Evolutionary conservation across 768 basidiomycete genomes (phyloP).

Genomic region (Kwoniella europaea): DNA sequence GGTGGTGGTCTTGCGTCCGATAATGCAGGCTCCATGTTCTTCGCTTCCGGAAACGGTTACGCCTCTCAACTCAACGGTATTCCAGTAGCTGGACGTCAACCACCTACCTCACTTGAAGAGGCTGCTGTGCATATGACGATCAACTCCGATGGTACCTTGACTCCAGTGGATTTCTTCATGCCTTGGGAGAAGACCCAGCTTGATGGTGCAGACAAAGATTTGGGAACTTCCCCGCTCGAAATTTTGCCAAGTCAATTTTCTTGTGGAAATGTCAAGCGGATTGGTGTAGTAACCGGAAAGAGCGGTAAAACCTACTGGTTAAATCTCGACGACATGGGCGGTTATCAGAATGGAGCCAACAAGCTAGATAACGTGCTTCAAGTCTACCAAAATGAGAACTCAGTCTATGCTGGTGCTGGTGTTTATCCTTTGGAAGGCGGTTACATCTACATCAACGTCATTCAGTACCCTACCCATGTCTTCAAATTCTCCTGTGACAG

Average conservation of each 20-base stretch:
- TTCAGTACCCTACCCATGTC: conserved; percentile 25
- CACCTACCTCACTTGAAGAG: conserved; percentile 26
- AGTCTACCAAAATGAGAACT: conserved; percentile 27
- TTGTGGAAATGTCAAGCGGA: conserved; percentile 20
- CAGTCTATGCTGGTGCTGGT: conserved; percentile 25
- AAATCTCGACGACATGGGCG: conserved; percentile 24
- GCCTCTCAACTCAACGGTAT: conserved; percentile 25
- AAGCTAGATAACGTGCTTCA: conserved; percentile 22
- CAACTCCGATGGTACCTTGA: conserved; percentile 16
- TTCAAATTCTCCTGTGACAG: conserved; percentile 28
- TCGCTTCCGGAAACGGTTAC: conserved; percentile 24
- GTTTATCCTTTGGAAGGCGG: conserved; percentile 24
- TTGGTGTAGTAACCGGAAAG: conserved; percentile 25
- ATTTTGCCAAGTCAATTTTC: conserved; percentile 24
- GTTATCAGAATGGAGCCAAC: conserved; percentile 24
- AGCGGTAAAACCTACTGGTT: conserved; percentile 26
- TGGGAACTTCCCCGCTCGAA: conserved; percentile 22
- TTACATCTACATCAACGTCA: conserved; percentile 29
- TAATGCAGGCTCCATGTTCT: conserved; percentile 19
- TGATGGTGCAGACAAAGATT: conserved; percentile 26
- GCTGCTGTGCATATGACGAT: conserved; percentile 26
- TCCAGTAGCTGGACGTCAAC: conserved; percentile 20
- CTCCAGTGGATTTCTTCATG: conserved; percentile 28
- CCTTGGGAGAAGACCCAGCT: conserved; percentile 28
- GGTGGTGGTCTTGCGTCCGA: conserved; percentile 24